These are phyloP conservation scores for Botrytis fabae DNA, from an alignment of 2,329 filamentous ascomycete species.

Conservation along the genomic window DNA sequence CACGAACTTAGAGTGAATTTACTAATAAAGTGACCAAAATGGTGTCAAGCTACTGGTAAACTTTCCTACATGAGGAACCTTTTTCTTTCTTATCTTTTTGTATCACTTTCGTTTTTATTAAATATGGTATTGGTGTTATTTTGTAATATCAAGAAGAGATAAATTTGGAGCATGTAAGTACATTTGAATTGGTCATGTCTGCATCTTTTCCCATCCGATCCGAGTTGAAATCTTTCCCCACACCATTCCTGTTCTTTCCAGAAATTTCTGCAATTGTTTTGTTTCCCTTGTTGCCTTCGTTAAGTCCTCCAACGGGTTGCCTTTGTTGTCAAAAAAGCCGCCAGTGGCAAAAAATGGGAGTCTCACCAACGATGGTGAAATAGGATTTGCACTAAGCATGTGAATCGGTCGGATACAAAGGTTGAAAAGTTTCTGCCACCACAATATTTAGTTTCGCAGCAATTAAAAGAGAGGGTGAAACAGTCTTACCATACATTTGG, in stretches of 20 bases:
- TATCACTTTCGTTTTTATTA: not conserved
- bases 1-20: not conserved
- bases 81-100: not conserved
- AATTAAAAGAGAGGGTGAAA: not conserved
- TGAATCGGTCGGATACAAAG: not conserved
- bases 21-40: not conserved
- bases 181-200: not conserved
- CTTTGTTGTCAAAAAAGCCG: too few species aligned
- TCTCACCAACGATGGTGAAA: not conserved
- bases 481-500: not conserved
- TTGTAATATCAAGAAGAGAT: not conserved
- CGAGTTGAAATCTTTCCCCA: not conserved
- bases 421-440: not conserved
- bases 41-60: not conserved
- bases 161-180: constrained; percentile 1
- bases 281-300: not conserved
- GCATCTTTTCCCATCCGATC: not conserved
- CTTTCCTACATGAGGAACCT: not conserved
- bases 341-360: not conserved
- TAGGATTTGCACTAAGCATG: not conserved
- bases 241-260: not conserved
- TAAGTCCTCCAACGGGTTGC: not conserved
- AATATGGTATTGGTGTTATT: too few species aligned
- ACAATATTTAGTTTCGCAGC: not conserved
- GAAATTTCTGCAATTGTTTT: not conserved